Evolutionary conservation across 2,329 filamentous ascomycete species (phyloP), one percentile per base, ranked within the genome.

Genomic region (Polychaeton citri): DNA sequence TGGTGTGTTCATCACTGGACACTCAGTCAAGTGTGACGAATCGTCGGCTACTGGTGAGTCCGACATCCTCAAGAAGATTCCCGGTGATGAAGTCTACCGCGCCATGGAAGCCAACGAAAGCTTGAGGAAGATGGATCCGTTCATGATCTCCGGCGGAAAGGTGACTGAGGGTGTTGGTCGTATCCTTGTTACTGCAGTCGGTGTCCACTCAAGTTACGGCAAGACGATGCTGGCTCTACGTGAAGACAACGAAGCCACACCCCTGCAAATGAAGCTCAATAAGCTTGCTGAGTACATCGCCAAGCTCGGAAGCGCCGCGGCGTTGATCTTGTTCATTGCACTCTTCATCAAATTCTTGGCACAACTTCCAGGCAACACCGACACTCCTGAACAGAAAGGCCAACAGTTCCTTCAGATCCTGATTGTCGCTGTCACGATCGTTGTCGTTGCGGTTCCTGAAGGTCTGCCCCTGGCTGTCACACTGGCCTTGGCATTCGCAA

Each of bases 261-360:
- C 82, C 3, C 58, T 88, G 6, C 83, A 88, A 55, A 76, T 72
- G 2, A 87, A 86, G 57, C 64, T 88, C 39, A 85, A 86, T 45
- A 67, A 76, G 3, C 65, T 88, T 13, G 83, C 82, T 5, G 81
- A 84, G 48, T 81, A 85, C 50, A 85, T 88, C 47, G 78, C 78
- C n/a, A 81, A 81, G 51, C 67, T 81, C 30, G 78, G 78, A 58
- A 84, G 83, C 54, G 76, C 72, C 41, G 83, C 85, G 33, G 84
- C 81, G 44, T 64, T 90, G 10, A 59, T 87, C 7, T 67, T 94
- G 32, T 94, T 95, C 61, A 68, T 88, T 32, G 80, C 92, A 32
- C 68, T 94, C 10, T 74, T 94, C 51, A 87, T 94, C 62, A 74
- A 85, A 49, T 95, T 93, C 53, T 65, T 90, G 7, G 83, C 77